These are phyloP conservation scores for Pyrrhoderma noxium DNA, from an alignment of 1,284 basidiomycete species.

Conservation along the genomic window DNA sequence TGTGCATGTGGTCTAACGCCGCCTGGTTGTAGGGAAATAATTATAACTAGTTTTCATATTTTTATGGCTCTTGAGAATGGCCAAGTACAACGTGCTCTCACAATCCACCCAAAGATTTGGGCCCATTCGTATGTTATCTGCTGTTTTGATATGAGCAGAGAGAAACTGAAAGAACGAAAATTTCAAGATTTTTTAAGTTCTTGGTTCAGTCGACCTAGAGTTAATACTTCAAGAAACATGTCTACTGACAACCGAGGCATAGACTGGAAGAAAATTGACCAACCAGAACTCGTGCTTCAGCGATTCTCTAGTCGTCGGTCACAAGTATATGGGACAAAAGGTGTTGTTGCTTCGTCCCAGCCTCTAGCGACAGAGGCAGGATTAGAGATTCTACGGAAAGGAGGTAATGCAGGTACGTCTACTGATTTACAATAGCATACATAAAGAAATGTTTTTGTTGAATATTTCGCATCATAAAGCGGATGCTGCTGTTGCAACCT, in stretches of 20 bases:
- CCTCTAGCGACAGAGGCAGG: slow-evolving; percentile 87
- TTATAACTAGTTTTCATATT: no score
- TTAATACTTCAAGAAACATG: not conserved
- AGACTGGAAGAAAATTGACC: slow-evolving; percentile 63
- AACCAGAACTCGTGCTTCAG: slow-evolving; percentile 50
- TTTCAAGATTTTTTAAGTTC: no score
- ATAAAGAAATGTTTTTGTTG: not conserved
- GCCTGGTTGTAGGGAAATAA: no score
- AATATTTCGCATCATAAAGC: slow-evolving; percentile 29
- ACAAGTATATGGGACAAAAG: slow-evolving; percentile 80
- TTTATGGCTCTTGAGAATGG: no score
- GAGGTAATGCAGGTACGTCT: slow-evolving; percentile 79
- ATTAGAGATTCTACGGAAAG: slow-evolving; percentile 79
- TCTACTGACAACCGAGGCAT: slow-evolving; percentile 30
- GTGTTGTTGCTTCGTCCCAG: slow-evolving; percentile 84
- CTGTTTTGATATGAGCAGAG: no score
- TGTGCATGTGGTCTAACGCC: no score
- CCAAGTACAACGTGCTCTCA: no score
- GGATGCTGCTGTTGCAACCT: slow-evolving; percentile 73
- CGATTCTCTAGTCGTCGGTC: slow-evolving; percentile 66
- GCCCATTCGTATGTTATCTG: no score
- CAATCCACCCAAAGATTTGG: no score
- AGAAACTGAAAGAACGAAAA: no score
- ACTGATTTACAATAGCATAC: not conserved
- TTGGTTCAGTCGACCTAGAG: no score